These are phyloP conservation scores for Monilinia vaccinii-corymbosi DNA, from an alignment of 2,329 filamentous ascomycete genomes.

Conservation along the genomic window DNA sequence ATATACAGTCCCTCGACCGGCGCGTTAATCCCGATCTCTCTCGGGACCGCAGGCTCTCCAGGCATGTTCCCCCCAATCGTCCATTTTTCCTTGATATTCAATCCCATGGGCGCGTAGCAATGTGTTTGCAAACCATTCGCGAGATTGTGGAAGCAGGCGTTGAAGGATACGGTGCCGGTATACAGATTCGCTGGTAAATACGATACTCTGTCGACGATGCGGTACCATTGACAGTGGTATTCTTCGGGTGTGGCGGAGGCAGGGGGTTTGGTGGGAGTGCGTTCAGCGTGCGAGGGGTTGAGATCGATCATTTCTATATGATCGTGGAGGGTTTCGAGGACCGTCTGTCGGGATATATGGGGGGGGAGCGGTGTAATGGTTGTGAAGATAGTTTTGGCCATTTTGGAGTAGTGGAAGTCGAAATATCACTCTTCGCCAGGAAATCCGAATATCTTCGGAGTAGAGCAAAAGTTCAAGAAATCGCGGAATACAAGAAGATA, in stretches of 20 bases:
- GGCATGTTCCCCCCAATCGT: conserved; percentile 61
- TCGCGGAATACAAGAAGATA: neutral
- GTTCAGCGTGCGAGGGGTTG: conserved; percentile 47
- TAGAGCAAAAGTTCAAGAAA: neutral
- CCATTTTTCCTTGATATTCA: conserved; percentile 75
- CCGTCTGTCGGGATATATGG: conserved; percentile 56
- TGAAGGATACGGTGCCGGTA: conserved; percentile 64
- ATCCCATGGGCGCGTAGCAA: conserved; percentile 70
- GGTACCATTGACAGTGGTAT: conserved; percentile 66
- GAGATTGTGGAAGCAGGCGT: conserved; percentile 70
- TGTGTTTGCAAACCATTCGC: conserved; percentile 69
- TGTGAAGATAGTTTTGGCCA: conserved; percentile 54
- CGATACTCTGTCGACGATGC: conserved; percentile 64
- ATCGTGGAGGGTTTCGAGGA: conserved; percentile 66
- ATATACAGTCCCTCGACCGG: conserved; percentile 67
- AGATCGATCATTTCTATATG: conserved; percentile 80
- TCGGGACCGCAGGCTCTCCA: conserved; percentile 55
- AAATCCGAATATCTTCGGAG: neutral
- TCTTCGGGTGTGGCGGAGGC: conserved; percentile 62
- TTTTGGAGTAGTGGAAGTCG: neutral
- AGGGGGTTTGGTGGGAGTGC: conserved; percentile 59
- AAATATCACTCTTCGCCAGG: neutral
- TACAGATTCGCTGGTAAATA: conserved; percentile 60
- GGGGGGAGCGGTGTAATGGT: conserved; percentile 69
- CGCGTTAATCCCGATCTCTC: conserved; percentile 58